phyloP scores from a whole-genome alignment of 2,329 filamentous ascomycete genomes.

The Mycosphaerella sp. region DNA sequence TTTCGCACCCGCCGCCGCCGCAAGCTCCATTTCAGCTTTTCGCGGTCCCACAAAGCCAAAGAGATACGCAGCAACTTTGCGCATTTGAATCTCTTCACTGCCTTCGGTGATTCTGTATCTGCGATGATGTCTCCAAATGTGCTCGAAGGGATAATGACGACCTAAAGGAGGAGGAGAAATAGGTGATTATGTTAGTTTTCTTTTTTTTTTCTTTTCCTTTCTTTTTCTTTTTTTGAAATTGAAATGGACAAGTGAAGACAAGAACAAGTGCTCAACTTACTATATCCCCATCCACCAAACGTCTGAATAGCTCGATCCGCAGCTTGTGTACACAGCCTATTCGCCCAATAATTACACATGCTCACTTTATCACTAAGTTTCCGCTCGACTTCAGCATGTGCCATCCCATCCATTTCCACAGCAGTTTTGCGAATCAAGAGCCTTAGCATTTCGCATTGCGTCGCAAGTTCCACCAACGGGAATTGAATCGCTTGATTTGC shows the following conservation, averaged over 20 bases:
- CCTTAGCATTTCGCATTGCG: slow-evolving; percentile 56
- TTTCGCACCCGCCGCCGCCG: slow-evolving; percentile 9
- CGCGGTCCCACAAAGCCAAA: slow-evolving; percentile 49
- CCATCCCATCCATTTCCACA: slow-evolving; percentile 54
- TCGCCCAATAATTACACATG: slow-evolving; percentile 63
- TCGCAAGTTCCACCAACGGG: slow-evolving; percentile 56
- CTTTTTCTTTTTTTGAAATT: too few species aligned
- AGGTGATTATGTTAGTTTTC: not conserved
- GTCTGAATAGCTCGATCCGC: slow-evolving; percentile 59
- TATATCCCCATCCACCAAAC: slow-evolving; percentile 55
- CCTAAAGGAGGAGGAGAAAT: not conserved
- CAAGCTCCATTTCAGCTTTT: slow-evolving; percentile 28
- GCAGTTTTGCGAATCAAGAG: slow-evolving; percentile 57
- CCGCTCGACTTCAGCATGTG: slow-evolving; percentile 50
- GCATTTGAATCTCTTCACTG: slow-evolving; percentile 60
- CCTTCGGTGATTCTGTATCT: slow-evolving; percentile 59
- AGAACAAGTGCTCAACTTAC: slow-evolving; percentile 13
- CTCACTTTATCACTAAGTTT: slow-evolving; percentile 55
- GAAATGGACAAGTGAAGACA: not conserved
- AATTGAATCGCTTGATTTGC: slow-evolving; percentile 59
- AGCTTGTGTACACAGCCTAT: slow-evolving; percentile 53
- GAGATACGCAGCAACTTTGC: slow-evolving; percentile 55
- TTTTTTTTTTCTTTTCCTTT: too few species aligned
- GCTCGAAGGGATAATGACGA: slow-evolving; percentile 55
- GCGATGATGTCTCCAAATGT: slow-evolving; percentile 59